Evolutionary conservation across 75 land plant genomes (phyloP).

Genomic region (Chamaecyparis obtusa): DNA sequence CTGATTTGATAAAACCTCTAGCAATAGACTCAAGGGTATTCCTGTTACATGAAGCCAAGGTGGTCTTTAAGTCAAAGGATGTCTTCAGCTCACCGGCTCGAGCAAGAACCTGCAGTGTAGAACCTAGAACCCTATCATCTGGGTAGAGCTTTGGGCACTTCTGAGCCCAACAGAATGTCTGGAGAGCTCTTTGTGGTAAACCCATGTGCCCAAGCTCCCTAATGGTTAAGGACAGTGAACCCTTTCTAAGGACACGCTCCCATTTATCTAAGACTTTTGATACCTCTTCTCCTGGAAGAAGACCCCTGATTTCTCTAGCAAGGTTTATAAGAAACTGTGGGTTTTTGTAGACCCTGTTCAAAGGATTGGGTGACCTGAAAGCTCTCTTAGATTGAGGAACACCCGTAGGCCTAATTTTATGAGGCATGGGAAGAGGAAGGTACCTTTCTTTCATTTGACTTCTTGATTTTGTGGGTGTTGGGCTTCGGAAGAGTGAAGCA

Average conservation of each 20-base stretch:
- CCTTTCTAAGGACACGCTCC: conserved; percentile 38
- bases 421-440: conserved; percentile 51
- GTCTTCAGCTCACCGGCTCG: too few species aligned
- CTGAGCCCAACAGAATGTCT: conserved; percentile 66
- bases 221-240: conserved; percentile 56
- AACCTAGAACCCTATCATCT: too few species aligned
- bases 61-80: too few species aligned
- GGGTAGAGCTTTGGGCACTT: not conserved
- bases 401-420: conserved; percentile 47
- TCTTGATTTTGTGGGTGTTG: too few species aligned
- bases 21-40: too few species aligned
- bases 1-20: not conserved
- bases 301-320: conserved; percentile 45
- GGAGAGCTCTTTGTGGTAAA: conserved; percentile 51
- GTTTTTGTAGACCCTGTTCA: conserved; percentile 31
- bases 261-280: conserved; percentile 43
- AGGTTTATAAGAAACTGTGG: conserved; percentile 30
- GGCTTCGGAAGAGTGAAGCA: conserved; percentile 38
- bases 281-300: conserved; percentile 31
- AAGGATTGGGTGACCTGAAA: conserved; percentile 14
- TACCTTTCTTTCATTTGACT: conserved; percentile 37
- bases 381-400: conserved; percentile 57
- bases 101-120: too few species aligned
- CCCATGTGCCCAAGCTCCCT: conserved; percentile 69
- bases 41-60: too few species aligned